A percentile compares a stretch with the other conserved stretches of the same genome.
These are phyloP conservation scores for Candida manassasensis DNA, from an alignment of 805 yeast species.

Conservation along the genomic window DNA sequence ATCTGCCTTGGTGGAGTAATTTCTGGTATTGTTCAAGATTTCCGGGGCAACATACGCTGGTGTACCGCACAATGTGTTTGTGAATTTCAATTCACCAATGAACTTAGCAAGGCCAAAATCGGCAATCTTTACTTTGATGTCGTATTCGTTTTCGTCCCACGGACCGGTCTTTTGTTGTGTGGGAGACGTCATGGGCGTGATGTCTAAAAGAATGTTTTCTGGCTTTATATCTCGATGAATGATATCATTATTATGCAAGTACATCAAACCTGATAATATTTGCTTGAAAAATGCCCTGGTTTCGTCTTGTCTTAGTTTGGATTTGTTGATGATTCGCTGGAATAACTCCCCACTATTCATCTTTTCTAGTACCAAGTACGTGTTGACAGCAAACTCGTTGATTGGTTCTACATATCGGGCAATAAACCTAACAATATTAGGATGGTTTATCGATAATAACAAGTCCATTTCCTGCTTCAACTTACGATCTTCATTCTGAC, in stretches of 20 bases:
- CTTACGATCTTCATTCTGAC: slow-evolving; percentile 28
- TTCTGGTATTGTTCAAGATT: slow-evolving; percentile 50
- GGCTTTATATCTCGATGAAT: slow-evolving; percentile 45
- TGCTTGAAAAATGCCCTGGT: slow-evolving; percentile 54
- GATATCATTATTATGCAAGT: slow-evolving; percentile 36
- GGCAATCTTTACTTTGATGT: slow-evolving; percentile 68
- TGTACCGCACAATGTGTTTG: slow-evolving; percentile 79
- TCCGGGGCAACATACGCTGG: slow-evolving; percentile 89
- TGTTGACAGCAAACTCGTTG: slow-evolving; percentile 46
- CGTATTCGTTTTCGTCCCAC: slow-evolving; percentile 57
- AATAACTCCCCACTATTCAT: slow-evolving; percentile 73
- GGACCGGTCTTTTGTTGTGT: slow-evolving; percentile 42
- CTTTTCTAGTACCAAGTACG: slow-evolving; percentile 67
- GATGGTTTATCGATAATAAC: slow-evolving; percentile 60
- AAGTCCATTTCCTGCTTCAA: slow-evolving; percentile 67
- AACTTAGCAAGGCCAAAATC: slow-evolving; percentile 74
- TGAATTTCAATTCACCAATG: slow-evolving; percentile 67
- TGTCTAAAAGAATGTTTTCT: slow-evolving; percentile 44
- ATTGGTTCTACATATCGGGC: slow-evolving; percentile 53
- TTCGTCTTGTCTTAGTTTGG: slow-evolving; percentile 56
- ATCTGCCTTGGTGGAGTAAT: slow-evolving; percentile 69
- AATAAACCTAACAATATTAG: slow-evolving; percentile 63
- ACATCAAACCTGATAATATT: slow-evolving; percentile 33
- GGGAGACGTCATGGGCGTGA: slow-evolving; percentile 36
- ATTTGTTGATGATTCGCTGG: slow-evolving; percentile 64